Evolutionary conservation across 2,329 filamentous ascomycete species (phyloP).

Genomic region (Epichloe gansuensis): DNA sequence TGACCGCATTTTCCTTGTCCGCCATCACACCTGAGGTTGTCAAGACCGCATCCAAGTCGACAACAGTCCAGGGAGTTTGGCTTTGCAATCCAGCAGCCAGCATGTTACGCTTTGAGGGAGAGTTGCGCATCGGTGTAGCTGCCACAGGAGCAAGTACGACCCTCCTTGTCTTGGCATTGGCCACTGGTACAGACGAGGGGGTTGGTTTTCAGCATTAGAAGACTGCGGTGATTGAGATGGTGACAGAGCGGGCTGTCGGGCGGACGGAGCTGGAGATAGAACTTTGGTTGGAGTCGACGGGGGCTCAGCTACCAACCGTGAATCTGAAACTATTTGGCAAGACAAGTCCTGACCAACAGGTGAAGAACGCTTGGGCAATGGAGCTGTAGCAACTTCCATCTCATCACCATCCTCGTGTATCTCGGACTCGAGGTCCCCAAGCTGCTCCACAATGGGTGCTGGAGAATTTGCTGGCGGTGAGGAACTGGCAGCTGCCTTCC

Average conservation of each 20-base stretch:
- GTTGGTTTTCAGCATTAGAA: constrained; percentile 70
- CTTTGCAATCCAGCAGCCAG: constrained; percentile 43
- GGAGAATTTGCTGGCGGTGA: background rate
- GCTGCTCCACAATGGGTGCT: background rate
- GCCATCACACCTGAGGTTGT: constrained; percentile 27
- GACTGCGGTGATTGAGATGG: constrained; percentile 61
- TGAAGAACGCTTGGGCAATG: background rate
- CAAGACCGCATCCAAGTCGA: constrained; percentile 67
- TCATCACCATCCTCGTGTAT: background rate
- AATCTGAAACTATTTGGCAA: background rate
- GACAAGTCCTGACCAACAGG: background rate
- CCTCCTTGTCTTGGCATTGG: constrained; percentile 32
- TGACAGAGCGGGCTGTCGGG: constrained; percentile 42
- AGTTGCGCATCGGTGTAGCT: constrained; percentile 37
- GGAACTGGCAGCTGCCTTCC: constrained; percentile 9
- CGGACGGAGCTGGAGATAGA: constrained; percentile 33
- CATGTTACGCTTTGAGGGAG: constrained; percentile 50
- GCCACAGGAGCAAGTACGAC: constrained; percentile 34
- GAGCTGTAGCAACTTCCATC: background rate
- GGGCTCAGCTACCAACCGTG: constrained; percentile 12
- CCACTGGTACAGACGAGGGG: constrained; percentile 51
- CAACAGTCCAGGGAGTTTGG: constrained; percentile 54
- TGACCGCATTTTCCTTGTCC: constrained; percentile 41
- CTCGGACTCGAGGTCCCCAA: constrained; percentile 7
- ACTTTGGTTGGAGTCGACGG: constrained; percentile 32